Evolutionary conservation across 345 rosid genomes (phyloP).

Genomic region (Bruguiera sexangula): DNA sequence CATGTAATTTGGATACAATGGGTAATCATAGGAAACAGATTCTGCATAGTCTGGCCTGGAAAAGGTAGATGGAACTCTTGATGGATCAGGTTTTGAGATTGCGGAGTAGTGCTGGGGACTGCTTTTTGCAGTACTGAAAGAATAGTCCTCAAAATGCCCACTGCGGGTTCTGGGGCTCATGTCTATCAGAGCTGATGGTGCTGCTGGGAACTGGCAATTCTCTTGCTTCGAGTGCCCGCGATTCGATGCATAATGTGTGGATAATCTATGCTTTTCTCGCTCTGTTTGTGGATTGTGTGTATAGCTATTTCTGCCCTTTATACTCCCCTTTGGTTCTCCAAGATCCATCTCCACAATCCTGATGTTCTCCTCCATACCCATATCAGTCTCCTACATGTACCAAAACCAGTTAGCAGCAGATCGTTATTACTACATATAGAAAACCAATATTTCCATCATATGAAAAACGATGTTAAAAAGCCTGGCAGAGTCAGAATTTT

Average conservation of each 20-base stretch:
- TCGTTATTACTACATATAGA: neutral
- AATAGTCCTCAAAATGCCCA: constrained; percentile 70
- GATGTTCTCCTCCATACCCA: constrained; percentile 59
- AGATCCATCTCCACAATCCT: constrained; percentile 84
- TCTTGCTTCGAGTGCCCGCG: constrained; percentile 32
- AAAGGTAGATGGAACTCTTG: constrained; percentile 34
- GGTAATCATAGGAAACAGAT: constrained; percentile 41
- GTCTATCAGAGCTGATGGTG: constrained; percentile 62
- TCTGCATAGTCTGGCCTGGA: constrained; percentile 41
- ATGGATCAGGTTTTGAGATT: constrained; percentile 56
- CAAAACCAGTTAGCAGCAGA: constrained; percentile 6
- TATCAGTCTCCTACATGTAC: constrained; percentile 45
- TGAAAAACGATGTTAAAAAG: too few species aligned
- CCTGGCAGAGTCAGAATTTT: too few species aligned
- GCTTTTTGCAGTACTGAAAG: constrained; percentile 55
- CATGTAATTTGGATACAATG: constrained; percentile 72
- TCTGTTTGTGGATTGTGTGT: constrained; percentile 33
- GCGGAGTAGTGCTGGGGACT: constrained; percentile 67
- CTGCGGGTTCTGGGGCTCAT: constrained; percentile 72
- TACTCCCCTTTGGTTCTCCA: constrained; percentile 36
- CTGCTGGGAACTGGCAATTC: constrained; percentile 43
- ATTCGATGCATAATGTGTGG: constrained; percentile 24
- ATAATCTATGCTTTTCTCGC: constrained; percentile 34
- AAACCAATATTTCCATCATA: too few species aligned
- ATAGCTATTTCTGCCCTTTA: constrained; percentile 46